Evolutionary conservation across 2,329 filamentous ascomycete genomes (phyloP).

Genomic region (Dichotomopilus funicola): DNA sequence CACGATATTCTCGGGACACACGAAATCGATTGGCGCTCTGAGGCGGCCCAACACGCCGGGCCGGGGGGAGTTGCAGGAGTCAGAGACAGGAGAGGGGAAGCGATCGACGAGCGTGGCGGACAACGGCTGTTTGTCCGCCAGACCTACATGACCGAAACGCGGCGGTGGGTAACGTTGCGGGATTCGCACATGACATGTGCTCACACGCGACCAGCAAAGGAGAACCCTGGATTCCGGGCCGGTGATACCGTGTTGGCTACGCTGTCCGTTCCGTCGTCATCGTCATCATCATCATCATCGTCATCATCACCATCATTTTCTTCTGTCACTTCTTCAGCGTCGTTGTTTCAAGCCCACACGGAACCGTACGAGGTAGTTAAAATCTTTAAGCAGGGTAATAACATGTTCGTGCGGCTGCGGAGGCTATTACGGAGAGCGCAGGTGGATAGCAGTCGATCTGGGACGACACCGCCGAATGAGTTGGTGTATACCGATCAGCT

Average conservation of each 20-base stretch:
- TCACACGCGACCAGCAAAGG: constrained; percentile 15
- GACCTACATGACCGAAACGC: constrained; percentile 55
- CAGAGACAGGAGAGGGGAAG: too few species aligned
- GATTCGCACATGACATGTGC: constrained; percentile 51
- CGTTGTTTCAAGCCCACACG: constrained; percentile 30
- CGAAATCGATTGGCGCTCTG: constrained; percentile 47
- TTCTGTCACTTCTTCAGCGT: too few species aligned
- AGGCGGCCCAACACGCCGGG: constrained; percentile 32
- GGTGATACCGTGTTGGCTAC: constrained; percentile 57
- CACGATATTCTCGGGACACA: constrained; percentile 53
- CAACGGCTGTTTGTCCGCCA: constrained; percentile 66
- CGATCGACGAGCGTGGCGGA: constrained; percentile 29
- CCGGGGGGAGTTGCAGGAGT: too few species aligned
- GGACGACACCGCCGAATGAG: constrained; percentile 44
- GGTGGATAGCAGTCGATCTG: constrained; percentile 28
- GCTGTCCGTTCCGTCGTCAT: constrained; percentile 22
- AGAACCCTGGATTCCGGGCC: constrained; percentile 18
- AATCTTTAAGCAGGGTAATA: constrained; percentile 24
- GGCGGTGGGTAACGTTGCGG: constrained; percentile 55
- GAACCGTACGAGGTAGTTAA: constrained; percentile 56
- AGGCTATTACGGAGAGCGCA: constrained; percentile 44
- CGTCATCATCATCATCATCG: too few species aligned
- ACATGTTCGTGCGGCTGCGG: constrained; percentile 39
- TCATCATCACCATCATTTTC: too few species aligned
- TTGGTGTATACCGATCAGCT: constrained; percentile 49